Base-by-base conservation (phyloP, 257 asterid genomes). In the Capsicum chinense region DNA sequence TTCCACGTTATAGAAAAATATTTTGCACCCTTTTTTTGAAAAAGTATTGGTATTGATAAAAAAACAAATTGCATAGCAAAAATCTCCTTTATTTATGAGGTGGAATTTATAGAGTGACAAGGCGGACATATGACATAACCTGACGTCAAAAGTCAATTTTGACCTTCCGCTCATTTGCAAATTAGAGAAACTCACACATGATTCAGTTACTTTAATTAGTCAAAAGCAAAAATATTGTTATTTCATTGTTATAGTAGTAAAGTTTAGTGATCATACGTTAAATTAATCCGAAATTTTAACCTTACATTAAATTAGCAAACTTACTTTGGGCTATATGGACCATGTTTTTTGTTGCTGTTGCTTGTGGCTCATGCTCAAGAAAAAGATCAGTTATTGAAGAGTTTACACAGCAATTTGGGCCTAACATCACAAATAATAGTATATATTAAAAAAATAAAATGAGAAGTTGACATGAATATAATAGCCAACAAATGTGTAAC, bases 291-390 rank as follows among this genome's bases (percentile, higher is more conserved):
- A 39, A 16, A 10, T 48, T 59, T 33, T 3, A 35, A 79, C 50
- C 0, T 39, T 78, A 10, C 6, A 56, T 9, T 17, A 10, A 5
- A 62, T 7, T n/a, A 59, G 44, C 13, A 10, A 35, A 86, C 94
- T 81, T 92, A 94, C 97, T 93, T 67, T 94, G 97, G 21, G 95
- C 92, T 52, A 94, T 84, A 79, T 94, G 98, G 85, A 94, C 21
- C 95, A 94, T 87, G 87, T 92, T 94, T 87, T 91, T 93, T 11
- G 97, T 92, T 4, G 98, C 88, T 1, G 98, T 94, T 79, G 98
- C 91, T 67, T 94, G 92, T 80, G 91, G 89, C 67, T 86, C 90
- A 83, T 87, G 89, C 33, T 67, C 79, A 1, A 91, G 89, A 67
- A 86, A 88, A 39, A 84, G 50, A 79, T 68, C 83, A 16, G 91